phyloP scores from a whole-genome alignment of 176 grass and related monocot species.

The Themeda triandra region DNA sequence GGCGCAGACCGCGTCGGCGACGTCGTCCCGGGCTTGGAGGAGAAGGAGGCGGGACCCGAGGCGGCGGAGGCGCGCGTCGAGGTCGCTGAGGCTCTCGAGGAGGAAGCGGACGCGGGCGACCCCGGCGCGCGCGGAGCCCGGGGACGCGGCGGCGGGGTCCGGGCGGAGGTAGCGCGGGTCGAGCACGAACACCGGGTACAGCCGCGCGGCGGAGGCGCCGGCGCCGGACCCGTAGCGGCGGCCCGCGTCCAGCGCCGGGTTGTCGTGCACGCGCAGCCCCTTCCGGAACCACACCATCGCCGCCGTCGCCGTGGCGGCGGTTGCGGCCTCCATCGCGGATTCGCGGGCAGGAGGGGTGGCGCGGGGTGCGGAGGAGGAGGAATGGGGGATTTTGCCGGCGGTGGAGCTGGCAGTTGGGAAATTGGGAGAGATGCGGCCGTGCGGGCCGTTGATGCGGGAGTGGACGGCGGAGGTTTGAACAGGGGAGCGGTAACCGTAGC shows the following conservation, averaged over 20 bases:
- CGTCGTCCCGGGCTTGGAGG: constrained; percentile 60
- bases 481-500: background rate
- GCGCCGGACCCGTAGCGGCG: constrained; percentile 10
- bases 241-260: constrained; percentile 73
- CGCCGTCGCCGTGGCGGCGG: constrained; percentile 36
- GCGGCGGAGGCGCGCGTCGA: constrained; percentile 57
- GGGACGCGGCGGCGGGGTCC: constrained; percentile 55
- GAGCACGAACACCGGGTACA: constrained; percentile 92
- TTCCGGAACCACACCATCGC: constrained; percentile 93
- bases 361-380: too few species aligned
- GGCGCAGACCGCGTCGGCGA: constrained; percentile 48
- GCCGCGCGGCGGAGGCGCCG: constrained; percentile 17
- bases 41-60: constrained; percentile 75
- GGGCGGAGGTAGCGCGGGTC: constrained; percentile 72
- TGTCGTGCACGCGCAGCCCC: constrained; percentile 88
- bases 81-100: constrained; percentile 79
- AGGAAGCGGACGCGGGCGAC: constrained; percentile 74
- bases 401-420: background rate
- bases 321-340: constrained; percentile 25
- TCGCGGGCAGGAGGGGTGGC: too few species aligned
- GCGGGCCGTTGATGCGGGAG: constrained; percentile 1
- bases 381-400: background rate
- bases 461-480: constrained; percentile 47
- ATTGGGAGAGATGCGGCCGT: too few species aligned
- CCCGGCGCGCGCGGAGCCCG: constrained; percentile 61